phyloP scores from a whole-genome alignment of 352 stramenopile genomes.

The Globisporangium recalcitrans region DNA sequence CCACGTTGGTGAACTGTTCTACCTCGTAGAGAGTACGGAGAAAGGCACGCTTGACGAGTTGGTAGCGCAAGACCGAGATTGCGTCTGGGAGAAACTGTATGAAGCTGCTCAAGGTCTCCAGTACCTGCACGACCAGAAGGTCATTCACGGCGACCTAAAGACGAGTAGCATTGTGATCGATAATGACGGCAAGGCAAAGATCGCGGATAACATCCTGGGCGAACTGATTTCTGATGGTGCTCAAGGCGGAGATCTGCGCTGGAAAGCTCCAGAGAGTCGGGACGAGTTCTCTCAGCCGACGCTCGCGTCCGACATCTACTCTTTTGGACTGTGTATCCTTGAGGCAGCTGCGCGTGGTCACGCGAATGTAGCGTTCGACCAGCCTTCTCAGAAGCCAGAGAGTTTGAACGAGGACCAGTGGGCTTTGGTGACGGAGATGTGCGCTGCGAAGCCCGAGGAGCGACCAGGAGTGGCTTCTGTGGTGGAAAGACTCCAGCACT shows the following conservation, averaged over 20 bases:
- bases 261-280: not conserved
- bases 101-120: constrained; percentile 6
- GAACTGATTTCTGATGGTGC: not conserved
- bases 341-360: not conserved
- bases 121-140: constrained; percentile 2
- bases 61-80: not conserved
- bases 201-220: constrained; percentile 1
- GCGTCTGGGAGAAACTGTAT: constrained; percentile 4
- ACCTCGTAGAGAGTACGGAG: not conserved
- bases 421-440: constrained; percentile 4
- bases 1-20: constrained; percentile 9
- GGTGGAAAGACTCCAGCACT: not conserved
- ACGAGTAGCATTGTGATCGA: not conserved
- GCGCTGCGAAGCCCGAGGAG: not conserved
- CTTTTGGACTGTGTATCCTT: constrained; percentile 5
- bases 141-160: not conserved
- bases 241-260: not conserved
- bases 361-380: not conserved
- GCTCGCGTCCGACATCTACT: not conserved
- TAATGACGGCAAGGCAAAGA: not conserved
- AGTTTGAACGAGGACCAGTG: constrained; percentile 2
- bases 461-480: not conserved
- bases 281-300: not conserved
- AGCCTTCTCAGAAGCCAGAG: not conserved
- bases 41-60: not conserved